These are phyloP conservation scores for Helianthus tuberosus DNA, from an alignment of 129 eudicot species.

Conservation along the genomic window DNA sequence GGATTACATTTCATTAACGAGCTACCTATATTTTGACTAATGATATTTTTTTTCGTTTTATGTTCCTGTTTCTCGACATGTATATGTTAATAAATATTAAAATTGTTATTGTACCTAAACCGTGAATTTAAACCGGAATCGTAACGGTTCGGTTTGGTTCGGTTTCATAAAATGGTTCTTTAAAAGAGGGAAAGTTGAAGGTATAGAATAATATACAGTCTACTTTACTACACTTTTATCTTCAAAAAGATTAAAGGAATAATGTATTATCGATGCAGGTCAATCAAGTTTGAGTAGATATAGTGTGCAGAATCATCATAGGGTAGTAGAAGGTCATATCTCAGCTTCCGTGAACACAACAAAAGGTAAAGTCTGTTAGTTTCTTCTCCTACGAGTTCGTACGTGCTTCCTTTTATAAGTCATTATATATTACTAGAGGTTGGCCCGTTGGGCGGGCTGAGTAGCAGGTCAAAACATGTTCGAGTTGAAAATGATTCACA, in stretches of 20 bases:
- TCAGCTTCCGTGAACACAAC: conserved; percentile 53
- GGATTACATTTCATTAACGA: too few relatives aligned
- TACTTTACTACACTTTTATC: conserved; percentile 5
- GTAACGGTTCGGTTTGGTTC: too few relatives aligned
- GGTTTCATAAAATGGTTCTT: too few relatives aligned
- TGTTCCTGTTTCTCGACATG: too few relatives aligned
- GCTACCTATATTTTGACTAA: too few relatives aligned
- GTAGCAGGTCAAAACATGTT: not conserved
- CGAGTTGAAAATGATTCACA: conserved; percentile 1
- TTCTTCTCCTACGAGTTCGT: not conserved
- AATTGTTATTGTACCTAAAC: too few relatives aligned
- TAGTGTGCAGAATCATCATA: conserved; percentile 51
- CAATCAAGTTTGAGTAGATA: conserved; percentile 54
- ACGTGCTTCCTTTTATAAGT: not conserved
- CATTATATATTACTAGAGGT: not conserved
- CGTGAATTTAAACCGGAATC: too few relatives aligned
- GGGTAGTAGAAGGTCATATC: conserved; percentile 50
- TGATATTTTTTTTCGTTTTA: too few relatives aligned
- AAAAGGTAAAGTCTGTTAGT: conserved; percentile 48
- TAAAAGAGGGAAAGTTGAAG: too few relatives aligned
- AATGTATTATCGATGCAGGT: conserved; percentile 43
- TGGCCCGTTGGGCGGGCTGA: not conserved
- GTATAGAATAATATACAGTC: conserved; percentile 49
- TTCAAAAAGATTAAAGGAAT: conserved; percentile 4
- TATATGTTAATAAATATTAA: too few relatives aligned